These are phyloP conservation scores for Pseudotsuga menziesii DNA, from an alignment of 75 land plant species.

Conservation along the genomic window DNA sequence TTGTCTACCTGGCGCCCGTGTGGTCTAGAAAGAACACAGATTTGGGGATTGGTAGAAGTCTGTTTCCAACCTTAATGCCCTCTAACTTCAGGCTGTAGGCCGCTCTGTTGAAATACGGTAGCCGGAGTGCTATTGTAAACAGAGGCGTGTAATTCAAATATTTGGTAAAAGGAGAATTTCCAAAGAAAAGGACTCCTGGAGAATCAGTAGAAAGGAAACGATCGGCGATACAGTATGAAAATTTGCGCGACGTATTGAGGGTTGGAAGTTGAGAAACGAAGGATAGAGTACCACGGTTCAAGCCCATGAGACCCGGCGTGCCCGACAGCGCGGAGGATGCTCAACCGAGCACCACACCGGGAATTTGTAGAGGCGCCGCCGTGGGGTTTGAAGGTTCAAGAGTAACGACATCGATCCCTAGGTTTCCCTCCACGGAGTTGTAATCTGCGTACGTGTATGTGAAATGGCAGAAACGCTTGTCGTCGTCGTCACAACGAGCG, in stretches of 20 bases:
- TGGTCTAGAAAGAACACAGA: conserved; percentile 52
- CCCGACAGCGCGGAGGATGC: conserved; percentile 17
- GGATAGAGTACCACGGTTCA: conserved; percentile 59
- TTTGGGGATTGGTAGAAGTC: conserved; percentile 31
- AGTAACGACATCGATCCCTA: conserved; percentile 29
- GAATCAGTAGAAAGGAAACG: conserved; percentile 16
- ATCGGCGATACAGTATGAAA: conserved; percentile 82
- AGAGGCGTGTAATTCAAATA: conserved; percentile 51
- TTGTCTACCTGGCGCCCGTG: conserved; percentile 83
- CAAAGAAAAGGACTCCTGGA: conserved; percentile 50
- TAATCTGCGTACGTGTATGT: conserved; percentile 48
- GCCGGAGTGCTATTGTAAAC: conserved; percentile 23
- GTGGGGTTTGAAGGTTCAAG: not conserved
- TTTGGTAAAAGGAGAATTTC: conserved; percentile 23
- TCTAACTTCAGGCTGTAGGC: conserved; percentile 67
- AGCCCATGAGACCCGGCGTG: conserved; percentile 56
- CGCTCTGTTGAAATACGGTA: conserved; percentile 58
- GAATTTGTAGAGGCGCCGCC: not conserved
- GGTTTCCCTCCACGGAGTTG: conserved; percentile 47
- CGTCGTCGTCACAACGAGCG: conserved; percentile 46
- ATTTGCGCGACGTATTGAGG: conserved; percentile 13
- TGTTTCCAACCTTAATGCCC: conserved; percentile 54
- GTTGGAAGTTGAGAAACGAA: conserved; percentile 43
- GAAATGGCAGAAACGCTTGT: conserved; percentile 36
- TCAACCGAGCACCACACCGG: conserved; percentile 30